Evolutionary conservation across 129 eudicot species (phyloP), one percentile per base, ranked within the genome.

Genomic region (Centaurea solstitialis): DNA sequence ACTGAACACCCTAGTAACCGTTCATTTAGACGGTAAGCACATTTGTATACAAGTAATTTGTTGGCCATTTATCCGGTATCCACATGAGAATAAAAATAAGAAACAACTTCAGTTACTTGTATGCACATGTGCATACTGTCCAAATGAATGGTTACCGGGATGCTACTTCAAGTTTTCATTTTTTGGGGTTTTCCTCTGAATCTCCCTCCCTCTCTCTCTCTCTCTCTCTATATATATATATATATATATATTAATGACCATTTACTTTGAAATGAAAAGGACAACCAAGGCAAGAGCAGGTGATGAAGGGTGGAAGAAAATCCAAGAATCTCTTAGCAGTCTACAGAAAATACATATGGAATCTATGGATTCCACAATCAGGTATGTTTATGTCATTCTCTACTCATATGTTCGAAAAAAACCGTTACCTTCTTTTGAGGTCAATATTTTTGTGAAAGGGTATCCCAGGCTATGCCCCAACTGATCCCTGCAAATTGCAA

Each of bases 281-380:
- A 47, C 22, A 76, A 81, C 35, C 17, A 82, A 86, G 75, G 86
- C 94, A 79, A 86, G 50, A 80, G 67, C 59, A 40, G 89, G 82
- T 69, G 83, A 87, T 8, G 88, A 88, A 75, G 83, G 80, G 20
- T 90, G 92, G 94, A 88, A 66, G 50, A 70, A 84, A 37, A 79
- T 86, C 43, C 75, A 88, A 69, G 87, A 86, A 80, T 88, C 92
- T 17, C 67, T 86, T 38, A 84, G 72, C 38, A 57, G 68, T 40
- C 82, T 86, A 57, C 87, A 88, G 37, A 86, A 69, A 81, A 70
- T 59, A 71, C 85, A 84, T 43, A 12, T 76, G 17, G 82, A 83
- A 68, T 84, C 87, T 7, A 64, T 86, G 50, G 81, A 88, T 69
- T 71, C 83, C 20, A 79, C 45, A 79, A 79, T 83, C 81, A 68